Percentiles rank a stretch among this genome's conserved stretches.
Conservation (phyloP, 2,329 filamentous ascomycete genomes). For the Grosmannia huntii region DNA sequence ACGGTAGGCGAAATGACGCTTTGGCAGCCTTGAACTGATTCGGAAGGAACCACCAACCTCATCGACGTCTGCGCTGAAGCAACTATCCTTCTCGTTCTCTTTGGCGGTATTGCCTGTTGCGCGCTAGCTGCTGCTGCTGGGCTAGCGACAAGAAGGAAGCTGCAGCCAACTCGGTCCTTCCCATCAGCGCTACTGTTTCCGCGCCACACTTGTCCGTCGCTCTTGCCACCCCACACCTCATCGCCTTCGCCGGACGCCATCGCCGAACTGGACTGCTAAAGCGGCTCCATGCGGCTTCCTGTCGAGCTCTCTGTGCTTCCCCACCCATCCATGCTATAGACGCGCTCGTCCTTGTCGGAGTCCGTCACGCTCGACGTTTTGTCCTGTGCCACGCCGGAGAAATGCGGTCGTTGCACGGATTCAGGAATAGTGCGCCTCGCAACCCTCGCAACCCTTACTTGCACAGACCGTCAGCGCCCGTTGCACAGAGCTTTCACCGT, state of each 20-base stretch:
- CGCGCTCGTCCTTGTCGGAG: too few species aligned
- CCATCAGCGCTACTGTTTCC: neutral
- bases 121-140: neutral
- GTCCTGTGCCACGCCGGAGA: neutral
- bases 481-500: neutral
- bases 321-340: neutral
- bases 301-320: neutral
- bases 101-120: neutral
- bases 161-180: neutral
- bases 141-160: slow-evolving; percentile 4
- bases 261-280: neutral
- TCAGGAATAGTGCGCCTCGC: neutral
- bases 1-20: neutral
- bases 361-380: neutral
- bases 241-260: neutral
- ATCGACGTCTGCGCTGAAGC: neutral
- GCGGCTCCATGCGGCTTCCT: neutral
- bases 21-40: neutral
- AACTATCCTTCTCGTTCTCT: neutral
- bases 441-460: neutral
- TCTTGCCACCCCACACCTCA: neutral
- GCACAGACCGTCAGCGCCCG: neutral
- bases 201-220: neutral
- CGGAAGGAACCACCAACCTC: neutral
- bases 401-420: neutral